phyloP scores from a whole-genome alignment of 805 yeast genomes.

The Diddensiella transvaalensis region DNA sequence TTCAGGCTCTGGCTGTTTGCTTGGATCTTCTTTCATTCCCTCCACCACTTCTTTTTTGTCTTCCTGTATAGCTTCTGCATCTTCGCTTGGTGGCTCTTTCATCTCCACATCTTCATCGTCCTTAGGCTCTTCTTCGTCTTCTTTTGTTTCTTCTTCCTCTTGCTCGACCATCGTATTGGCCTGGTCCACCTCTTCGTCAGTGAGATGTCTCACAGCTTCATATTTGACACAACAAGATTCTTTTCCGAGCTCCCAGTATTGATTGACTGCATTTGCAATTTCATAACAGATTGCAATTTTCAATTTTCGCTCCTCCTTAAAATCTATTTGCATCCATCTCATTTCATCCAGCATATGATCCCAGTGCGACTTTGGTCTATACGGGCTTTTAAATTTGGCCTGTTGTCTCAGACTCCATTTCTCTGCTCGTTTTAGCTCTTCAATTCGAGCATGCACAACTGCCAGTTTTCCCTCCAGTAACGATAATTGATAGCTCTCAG shows the following conservation, averaged over 20 bases:
- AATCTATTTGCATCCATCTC: constrained; percentile 79
- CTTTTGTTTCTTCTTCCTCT: constrained; percentile 12
- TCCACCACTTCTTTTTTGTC: neutral
- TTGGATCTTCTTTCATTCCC: neutral
- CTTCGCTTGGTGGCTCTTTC: constrained; percentile 19
- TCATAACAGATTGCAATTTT: constrained; percentile 66
- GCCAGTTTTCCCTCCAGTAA: constrained; percentile 87
- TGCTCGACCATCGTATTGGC: constrained; percentile 4
- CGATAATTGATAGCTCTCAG: constrained; percentile 81
- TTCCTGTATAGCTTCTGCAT: constrained; percentile 11
- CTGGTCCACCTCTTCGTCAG: constrained; percentile 6
- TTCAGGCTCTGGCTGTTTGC: neutral
- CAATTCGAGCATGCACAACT: constrained; percentile 84
- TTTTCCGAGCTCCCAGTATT: constrained; percentile 76
- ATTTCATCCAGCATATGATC: constrained; percentile 71
- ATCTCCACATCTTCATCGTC: constrained; percentile 20
- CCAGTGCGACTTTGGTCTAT: constrained; percentile 55
- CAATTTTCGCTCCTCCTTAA: constrained; percentile 63
- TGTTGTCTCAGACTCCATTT: constrained; percentile 94
- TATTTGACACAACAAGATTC: constrained; percentile 56
- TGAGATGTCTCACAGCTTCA: constrained; percentile 39
- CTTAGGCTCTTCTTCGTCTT: constrained; percentile 7
- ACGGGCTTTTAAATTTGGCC: constrained; percentile 64
- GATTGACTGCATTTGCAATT: constrained; percentile 68
- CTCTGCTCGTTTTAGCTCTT: constrained; percentile 80